phyloP scores from a whole-genome alignment of 2,329 filamentous ascomycete genomes.

The Fusarium algeriense region DNA sequence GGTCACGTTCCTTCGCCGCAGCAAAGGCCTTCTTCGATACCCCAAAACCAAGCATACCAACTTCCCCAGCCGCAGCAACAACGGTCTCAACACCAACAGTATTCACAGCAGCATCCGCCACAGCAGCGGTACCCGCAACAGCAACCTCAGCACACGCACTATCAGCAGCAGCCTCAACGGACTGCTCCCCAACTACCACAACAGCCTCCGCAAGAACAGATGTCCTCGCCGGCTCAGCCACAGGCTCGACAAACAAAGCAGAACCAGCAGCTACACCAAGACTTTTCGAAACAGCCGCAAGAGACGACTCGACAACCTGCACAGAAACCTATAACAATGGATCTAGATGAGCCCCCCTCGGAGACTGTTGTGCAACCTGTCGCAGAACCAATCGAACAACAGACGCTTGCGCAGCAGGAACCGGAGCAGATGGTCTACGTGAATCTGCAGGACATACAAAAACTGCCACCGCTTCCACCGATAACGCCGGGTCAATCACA shows the following conservation, averaged over 20 bases:
- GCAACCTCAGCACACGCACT: constrained; percentile 27
- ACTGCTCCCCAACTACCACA: constrained; percentile 18
- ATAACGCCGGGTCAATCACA: constrained; percentile 41
- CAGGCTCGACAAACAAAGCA: constrained; percentile 35
- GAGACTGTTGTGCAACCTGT: constrained; percentile 15
- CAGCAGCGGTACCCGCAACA: constrained; percentile 38
- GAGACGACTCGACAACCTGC: constrained; percentile 31
- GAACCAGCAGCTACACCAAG: constrained; percentile 27
- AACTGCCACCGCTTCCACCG: constrained; percentile 48
- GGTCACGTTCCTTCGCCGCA: constrained; percentile 38
- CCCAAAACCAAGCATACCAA: constrained; percentile 42
- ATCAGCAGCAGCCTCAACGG: constrained; percentile 29
- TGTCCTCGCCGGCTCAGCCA: constrained; percentile 23
- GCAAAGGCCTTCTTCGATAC: constrained; percentile 39
- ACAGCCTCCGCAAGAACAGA: constrained; percentile 26
- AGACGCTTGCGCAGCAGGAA: constrained; percentile 37
- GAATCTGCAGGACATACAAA: constrained; percentile 55
- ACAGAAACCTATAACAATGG: constrained; percentile 24
- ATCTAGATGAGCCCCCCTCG: constrained; percentile 27
- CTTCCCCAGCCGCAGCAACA: constrained; percentile 39
- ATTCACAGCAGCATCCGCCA: constrained; percentile 32
- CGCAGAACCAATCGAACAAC: constrained; percentile 33
- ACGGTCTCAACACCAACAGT: constrained; percentile 27
- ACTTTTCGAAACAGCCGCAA: constrained; percentile 24
- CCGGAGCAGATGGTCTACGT: constrained; percentile 52